Evolutionary conservation across 2,329 filamentous ascomycete species (phyloP).

Genomic region (Colletotrichum limetticola): DNA sequence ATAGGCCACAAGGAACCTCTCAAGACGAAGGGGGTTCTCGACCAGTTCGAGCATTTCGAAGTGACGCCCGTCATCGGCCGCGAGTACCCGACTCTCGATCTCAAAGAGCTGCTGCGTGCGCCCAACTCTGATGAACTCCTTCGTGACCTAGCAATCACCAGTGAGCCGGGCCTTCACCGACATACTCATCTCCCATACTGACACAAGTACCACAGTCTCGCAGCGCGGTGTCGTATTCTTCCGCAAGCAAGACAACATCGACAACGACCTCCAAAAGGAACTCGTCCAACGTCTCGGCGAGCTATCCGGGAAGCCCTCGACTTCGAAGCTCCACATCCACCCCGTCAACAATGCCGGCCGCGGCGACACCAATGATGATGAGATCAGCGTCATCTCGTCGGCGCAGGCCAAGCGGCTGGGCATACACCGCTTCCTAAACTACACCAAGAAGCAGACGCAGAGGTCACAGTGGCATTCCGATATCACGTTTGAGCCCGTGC

Average conservation of each 20-base stretch:
- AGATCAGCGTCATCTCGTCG: conserved; percentile 74
- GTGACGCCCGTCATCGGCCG: conserved; percentile 71
- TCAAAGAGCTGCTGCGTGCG: conserved; percentile 70
- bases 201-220: conserved; percentile 60
- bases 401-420: conserved; percentile 64
- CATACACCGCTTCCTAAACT: conserved; percentile 44
- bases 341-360: conserved; percentile 64
- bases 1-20: conserved; percentile 49
- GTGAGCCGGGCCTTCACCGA: conserved; percentile 49
- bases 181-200: background rate
- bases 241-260: conserved; percentile 69
- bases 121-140: conserved; percentile 72
- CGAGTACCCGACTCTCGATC: conserved; percentile 68
- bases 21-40: conserved; percentile 60
- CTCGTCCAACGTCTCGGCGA: conserved; percentile 70
- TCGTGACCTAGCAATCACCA: conserved; percentile 74
- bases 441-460: conserved; percentile 56
- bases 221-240: conserved; percentile 78
- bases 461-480: conserved; percentile 69
- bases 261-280: conserved; percentile 73
- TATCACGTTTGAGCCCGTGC: conserved; percentile 72
- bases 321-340: conserved; percentile 69
- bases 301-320: conserved; percentile 65
- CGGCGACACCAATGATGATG: conserved; percentile 63
- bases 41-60: conserved; percentile 66